These are phyloP conservation scores for Komagataella kurtzmanii DNA, from an alignment of 805 yeast species.

Conservation along the genomic window DNA sequence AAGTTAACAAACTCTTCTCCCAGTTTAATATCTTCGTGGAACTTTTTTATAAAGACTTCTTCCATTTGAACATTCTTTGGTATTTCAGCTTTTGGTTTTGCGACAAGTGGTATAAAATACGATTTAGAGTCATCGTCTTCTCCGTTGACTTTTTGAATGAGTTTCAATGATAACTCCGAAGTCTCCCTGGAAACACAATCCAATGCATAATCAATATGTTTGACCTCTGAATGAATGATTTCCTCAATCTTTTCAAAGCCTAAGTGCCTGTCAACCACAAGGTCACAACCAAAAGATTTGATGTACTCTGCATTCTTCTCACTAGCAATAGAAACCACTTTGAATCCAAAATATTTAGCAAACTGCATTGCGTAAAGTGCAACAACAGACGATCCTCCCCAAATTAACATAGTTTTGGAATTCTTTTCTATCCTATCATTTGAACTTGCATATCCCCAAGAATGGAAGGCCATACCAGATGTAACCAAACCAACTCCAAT, in stretches of 20 bases:
- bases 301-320: conserved; percentile 10
- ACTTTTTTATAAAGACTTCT: conserved; percentile 23
- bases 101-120: conserved; percentile 25
- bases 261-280: conserved; percentile 21
- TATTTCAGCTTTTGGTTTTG: conserved; percentile 13
- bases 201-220: conserved; percentile 21
- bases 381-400: conserved; percentile 37
- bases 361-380: conserved; percentile 29
- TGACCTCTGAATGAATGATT: conserved; percentile 10
- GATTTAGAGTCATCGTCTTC: conserved; percentile 1
- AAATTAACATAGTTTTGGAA: conserved; percentile 18
- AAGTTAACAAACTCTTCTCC: conserved; percentile 20
- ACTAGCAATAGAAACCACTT: conserved; percentile 19
- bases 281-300: conserved; percentile 15
- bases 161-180: conserved; percentile 16
- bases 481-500: conserved; percentile 35
- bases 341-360: conserved; percentile 24
- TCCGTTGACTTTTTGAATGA: conserved; percentile 12
- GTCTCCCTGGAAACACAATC: conserved; percentile 30
- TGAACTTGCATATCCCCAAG: conserved; percentile 2
- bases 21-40: conserved; percentile 27
- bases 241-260: conserved; percentile 10
- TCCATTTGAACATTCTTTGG: conserved; percentile 14
- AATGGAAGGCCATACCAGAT: conserved; percentile 16
- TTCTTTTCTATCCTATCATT: neutral